These are phyloP conservation scores for Bjerkandera adusta DNA, from an alignment of 1,284 basidiomycete genomes.

Conservation along the genomic window DNA sequence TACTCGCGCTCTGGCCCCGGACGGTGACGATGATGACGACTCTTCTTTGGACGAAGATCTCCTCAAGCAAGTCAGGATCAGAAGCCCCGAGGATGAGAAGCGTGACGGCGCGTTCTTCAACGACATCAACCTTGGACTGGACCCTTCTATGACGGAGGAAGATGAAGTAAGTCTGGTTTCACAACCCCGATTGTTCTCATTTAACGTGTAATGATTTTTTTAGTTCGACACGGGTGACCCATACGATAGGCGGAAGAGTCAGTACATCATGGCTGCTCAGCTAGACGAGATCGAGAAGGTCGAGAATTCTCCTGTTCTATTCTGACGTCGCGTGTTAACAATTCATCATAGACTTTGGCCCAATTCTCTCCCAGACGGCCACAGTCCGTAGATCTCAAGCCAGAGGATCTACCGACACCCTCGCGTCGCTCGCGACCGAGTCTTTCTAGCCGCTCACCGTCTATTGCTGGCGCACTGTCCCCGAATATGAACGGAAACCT, in stretches of 20 bases:
- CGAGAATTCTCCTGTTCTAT: not conserved
- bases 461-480: constrained; percentile 4
- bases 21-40: constrained; percentile 21
- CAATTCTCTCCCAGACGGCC: constrained; percentile 67
- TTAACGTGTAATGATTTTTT: constrained; percentile 1
- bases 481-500: constrained; percentile 2
- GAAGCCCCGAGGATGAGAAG: constrained; percentile 56
- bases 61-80: constrained; percentile 17
- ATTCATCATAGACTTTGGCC: constrained; percentile 49
- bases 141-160: constrained; percentile 30
- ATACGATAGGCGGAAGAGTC: constrained; percentile 67
- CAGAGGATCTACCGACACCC: constrained; percentile 10
- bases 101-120: constrained; percentile 68
- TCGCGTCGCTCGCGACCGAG: constrained; percentile 6
- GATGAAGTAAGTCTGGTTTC: constrained; percentile 31
- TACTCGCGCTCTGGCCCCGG: constrained; percentile 20
- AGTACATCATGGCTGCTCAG: constrained; percentile 65
- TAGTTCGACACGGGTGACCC: constrained; percentile 69
- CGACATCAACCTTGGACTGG: constrained; percentile 66
- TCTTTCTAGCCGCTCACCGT: constrained; percentile 8
- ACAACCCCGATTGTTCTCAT: not conserved
- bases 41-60: constrained; percentile 19
- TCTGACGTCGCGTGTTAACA: not conserved
- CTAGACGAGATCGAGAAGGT: constrained; percentile 76
- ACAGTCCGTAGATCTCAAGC: constrained; percentile 32